A percentile compares a stretch with the other conserved stretches of the same genome.
These are phyloP conservation scores for Comarum palustre DNA, from an alignment of 306 rosid genomes.

Conservation along the genomic window DNA sequence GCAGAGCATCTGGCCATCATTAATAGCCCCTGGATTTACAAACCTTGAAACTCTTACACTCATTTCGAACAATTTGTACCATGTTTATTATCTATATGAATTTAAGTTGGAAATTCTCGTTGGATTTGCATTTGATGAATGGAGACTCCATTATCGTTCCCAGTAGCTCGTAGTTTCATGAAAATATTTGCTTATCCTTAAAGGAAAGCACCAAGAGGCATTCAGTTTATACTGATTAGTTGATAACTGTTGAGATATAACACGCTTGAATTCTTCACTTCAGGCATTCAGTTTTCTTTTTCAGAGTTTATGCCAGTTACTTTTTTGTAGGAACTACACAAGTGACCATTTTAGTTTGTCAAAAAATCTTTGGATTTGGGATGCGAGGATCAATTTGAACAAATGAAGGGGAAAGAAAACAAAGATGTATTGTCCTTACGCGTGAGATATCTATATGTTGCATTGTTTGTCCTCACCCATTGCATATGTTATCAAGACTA, in stretches of 20 bases:
- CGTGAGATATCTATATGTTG: background rate
- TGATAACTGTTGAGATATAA: background rate
- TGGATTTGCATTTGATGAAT: background rate
- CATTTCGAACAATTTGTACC: background rate
- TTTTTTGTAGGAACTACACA: too few relatives aligned
- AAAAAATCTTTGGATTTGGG: background rate
- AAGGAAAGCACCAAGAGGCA: background rate
- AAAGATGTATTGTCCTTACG: background rate
- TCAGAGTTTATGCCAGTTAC: background rate
- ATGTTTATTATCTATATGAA: background rate
- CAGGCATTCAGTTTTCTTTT: background rate
- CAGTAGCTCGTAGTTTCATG: background rate
- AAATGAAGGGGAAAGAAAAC: background rate
- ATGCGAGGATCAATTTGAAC: background rate
- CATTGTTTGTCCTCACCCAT: background rate
- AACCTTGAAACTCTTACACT: background rate
- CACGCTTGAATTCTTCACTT: background rate
- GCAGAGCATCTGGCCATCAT: slow-evolving; percentile 6
- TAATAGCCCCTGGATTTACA: background rate
- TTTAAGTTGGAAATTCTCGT: background rate
- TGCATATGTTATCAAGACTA: slow-evolving; percentile 12
- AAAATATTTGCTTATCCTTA: background rate
- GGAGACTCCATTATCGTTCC: background rate
- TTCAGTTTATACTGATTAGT: background rate
- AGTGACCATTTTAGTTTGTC: background rate